These are phyloP conservation scores for Carallia pectinifolia DNA, from an alignment of 345 rosid species.

Conservation along the genomic window DNA sequence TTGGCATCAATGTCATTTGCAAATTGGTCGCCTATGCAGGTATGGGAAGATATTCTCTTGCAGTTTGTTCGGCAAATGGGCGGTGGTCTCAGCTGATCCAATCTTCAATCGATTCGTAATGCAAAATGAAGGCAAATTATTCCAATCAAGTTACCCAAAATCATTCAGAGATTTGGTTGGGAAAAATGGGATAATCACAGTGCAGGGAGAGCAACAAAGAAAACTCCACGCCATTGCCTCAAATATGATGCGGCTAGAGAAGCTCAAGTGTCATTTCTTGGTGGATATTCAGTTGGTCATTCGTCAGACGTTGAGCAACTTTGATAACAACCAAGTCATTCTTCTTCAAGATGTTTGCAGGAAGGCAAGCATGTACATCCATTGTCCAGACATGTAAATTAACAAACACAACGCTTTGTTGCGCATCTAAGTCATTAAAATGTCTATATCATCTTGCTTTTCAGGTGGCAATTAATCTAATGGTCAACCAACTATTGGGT, in stretches of 20 bases:
- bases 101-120: slow-evolving; percentile 63
- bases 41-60: slow-evolving; percentile 78
- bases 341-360: slow-evolving; percentile 80
- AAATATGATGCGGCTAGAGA: slow-evolving; percentile 70
- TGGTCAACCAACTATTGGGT: slow-evolving; percentile 80
- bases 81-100: slow-evolving; percentile 76
- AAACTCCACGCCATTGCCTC: slow-evolving; percentile 78
- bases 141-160: slow-evolving; percentile 83
- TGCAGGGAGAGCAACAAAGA: slow-evolving; percentile 76
- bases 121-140: slow-evolving; percentile 78
- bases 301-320: slow-evolving; percentile 40
- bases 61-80: slow-evolving; percentile 70
- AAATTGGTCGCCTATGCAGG: slow-evolving; percentile 23
- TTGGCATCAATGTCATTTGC: no score
- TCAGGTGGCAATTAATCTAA: slow-evolving; percentile 78
- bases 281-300: slow-evolving; percentile 58
- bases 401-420: no score
- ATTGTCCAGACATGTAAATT: neutral
- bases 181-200: slow-evolving; percentile 73
- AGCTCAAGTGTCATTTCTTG: slow-evolving; percentile 66
- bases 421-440: neutral
- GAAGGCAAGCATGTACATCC: slow-evolving; percentile 44
- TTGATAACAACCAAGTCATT: slow-evolving; percentile 48
- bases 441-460: neutral
- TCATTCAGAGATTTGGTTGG: slow-evolving; percentile 86